phyloP scores from a whole-genome alignment of 495 filamentous ascomycete genomes.

The Penicillium paradoxum region DNA sequence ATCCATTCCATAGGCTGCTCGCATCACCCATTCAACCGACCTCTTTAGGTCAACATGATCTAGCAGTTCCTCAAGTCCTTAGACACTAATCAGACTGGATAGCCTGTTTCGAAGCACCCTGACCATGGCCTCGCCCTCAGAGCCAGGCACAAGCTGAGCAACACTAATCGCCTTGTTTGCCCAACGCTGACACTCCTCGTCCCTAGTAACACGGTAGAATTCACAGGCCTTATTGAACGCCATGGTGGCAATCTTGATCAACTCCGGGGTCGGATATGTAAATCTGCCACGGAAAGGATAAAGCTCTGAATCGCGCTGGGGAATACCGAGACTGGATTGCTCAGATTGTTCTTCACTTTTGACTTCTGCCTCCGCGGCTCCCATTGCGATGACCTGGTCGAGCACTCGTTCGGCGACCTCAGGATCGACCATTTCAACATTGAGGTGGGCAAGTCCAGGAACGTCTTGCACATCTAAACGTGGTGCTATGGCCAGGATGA shows the following conservation, averaged over 20 bases:
- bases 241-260: slow-evolving; percentile 71
- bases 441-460: neutral
- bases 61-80: neutral
- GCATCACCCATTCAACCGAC: no score
- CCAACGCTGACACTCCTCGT: slow-evolving; percentile 58
- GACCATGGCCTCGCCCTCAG: slow-evolving; percentile 37
- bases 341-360: no score
- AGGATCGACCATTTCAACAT: neutral
- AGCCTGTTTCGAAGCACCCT: slow-evolving; percentile 51
- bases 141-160: slow-evolving; percentile 49
- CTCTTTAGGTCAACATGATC: no score
- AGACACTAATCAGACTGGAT: slow-evolving; percentile 34
- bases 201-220: slow-evolving; percentile 54
- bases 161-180: slow-evolving; percentile 60
- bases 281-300: neutral
- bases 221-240: slow-evolving; percentile 76
- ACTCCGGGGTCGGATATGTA: slow-evolving; percentile 61
- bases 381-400: slow-evolving; percentile 50
- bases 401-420: slow-evolving; percentile 24
- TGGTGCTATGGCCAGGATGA: neutral
- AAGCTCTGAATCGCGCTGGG: neutral
- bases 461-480: neutral
- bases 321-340: neutral
- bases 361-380: slow-evolving; percentile 27
- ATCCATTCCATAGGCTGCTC: no score